phyloP scores from a whole-genome alignment of 495 filamentous ascomycete species.

The Aspergillus nanangensis region DNA sequence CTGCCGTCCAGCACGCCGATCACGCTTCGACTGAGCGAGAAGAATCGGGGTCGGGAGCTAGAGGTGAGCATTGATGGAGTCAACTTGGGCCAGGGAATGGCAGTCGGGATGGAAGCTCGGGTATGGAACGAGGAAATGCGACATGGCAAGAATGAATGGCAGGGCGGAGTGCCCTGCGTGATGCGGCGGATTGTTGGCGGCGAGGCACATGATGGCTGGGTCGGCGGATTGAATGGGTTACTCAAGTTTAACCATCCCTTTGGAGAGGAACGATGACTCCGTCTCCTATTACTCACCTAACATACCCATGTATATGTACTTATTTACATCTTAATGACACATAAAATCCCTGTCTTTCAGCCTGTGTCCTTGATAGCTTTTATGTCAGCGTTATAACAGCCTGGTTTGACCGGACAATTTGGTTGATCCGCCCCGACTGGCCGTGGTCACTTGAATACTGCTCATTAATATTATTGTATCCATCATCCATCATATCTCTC shows the following conservation, averaged over 20 bases:
- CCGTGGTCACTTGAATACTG: too few species aligned
- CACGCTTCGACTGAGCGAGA: conserved; percentile 72
- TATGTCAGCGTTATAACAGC: too few species aligned
- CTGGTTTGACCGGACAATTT: too few species aligned
- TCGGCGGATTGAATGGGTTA: conserved; percentile 88
- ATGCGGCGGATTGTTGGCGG: conserved; percentile 48
- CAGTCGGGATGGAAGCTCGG: conserved; percentile 79
- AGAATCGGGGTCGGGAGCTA: conserved; percentile 77
- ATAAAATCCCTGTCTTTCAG: too few species aligned
- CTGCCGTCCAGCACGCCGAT: conserved; percentile 83
- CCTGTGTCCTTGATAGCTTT: too few species aligned
- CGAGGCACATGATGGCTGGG: conserved; percentile 83
- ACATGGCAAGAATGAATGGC: conserved; percentile 59
- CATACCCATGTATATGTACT: too few species aligned
- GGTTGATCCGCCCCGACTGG: too few species aligned
- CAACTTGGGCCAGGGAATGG: conserved; percentile 62
- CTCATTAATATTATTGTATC: too few species aligned
- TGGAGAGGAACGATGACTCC: conserved; percentile 57
- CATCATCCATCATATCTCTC: too few species aligned
- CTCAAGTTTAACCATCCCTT: conserved; percentile 98
- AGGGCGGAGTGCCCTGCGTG: conserved; percentile 55
- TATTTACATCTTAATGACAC: too few species aligned
- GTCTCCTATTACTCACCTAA: too few species aligned
- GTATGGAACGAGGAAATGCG: conserved; percentile 77
- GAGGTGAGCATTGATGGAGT: conserved; percentile 89